Evolutionary conservation across 352 stramenopile genomes (phyloP), one percentile per base, ranked within the genome.

Genomic region (Pythium plurisporium): DNA sequence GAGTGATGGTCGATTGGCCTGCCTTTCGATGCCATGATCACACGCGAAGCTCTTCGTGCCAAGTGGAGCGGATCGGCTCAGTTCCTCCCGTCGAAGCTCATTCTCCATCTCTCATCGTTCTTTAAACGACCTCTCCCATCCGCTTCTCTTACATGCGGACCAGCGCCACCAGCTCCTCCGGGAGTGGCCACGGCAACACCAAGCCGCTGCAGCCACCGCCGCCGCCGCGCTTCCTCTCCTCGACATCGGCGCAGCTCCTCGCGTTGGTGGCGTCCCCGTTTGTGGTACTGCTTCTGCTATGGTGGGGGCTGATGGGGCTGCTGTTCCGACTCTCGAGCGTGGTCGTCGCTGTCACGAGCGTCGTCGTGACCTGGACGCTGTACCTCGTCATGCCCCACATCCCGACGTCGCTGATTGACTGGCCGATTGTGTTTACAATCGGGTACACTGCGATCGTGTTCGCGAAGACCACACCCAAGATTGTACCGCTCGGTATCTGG

Each of bases 311-410:
- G 30, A 25, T 87, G 12, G 73, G 79, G 19, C 68, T 70, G 19
- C 8, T 86, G 4, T 62, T 92, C 22, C 85, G 76, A 4, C 68
- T 79, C 2, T 65, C 82, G 3, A 34, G 57, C 12, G 67, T 70
- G 19, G 45, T 59, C 22, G 70, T 82, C 52, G 76, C 65, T 3
- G 56, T 25, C 17, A 29, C 66, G 20, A 48, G 68, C 2, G 34
- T 76, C 17, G 38, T 56, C 23, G 14, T 70, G 12, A 65, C 70
- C 27, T 80, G 76, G 72, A 54, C 67, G n/a, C 45, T 91, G 22
- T 89, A 78, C 49, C 59, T 87, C 22, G 74, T 53, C 23, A 70
- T 86, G 31, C 76, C 73, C n/a, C 59, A 71, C 48, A 76, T 80
- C 12, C 69, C 75, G 25, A 44, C 71, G 31, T 36, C 34, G 8